Conservation (phyloP, 2,329 filamentous ascomycete species). For the Diaporthe humulicola region DNA sequence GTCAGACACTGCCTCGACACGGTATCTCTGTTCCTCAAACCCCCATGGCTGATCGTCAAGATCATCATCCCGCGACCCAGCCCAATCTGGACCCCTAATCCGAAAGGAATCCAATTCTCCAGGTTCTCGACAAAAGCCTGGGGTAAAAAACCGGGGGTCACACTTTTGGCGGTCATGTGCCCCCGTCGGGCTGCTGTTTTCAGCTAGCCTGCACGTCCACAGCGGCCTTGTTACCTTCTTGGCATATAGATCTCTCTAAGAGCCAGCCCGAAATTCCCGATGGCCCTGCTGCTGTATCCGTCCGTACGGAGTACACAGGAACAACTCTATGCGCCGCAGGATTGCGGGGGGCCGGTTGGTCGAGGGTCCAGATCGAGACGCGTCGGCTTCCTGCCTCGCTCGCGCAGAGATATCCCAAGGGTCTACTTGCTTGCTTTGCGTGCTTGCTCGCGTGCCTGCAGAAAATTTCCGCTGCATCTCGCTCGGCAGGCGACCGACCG, state of each 20-base stretch:
- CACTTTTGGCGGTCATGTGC: constrained; percentile 30
- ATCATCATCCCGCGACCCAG: constrained; percentile 31
- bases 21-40: not conserved
- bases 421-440: not conserved
- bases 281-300: not conserved
- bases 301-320: too few species aligned
- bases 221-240: constrained; percentile 14
- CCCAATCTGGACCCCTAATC: constrained; percentile 32
- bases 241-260: constrained; percentile 21
- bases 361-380: constrained; percentile 5
- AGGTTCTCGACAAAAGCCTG: constrained; percentile 25
- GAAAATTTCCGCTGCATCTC: not conserved
- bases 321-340: not conserved
- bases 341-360: not conserved
- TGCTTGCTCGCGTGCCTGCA: not conserved
- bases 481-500: constrained; percentile 26
- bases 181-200: constrained; percentile 2
- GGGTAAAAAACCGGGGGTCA: constrained; percentile 31
- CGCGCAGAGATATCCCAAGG: constrained; percentile 5
- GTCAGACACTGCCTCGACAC: constrained; percentile 21
- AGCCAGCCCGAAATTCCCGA: constrained; percentile 21
- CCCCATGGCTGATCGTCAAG: constrained; percentile 17
- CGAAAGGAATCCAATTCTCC: constrained; percentile 13
- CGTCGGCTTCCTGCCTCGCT: constrained; percentile 1
- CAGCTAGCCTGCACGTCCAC: constrained; percentile 10